Evolutionary conservation across 1,284 basidiomycete genomes (phyloP).

Genomic region (Vanrija humicola): DNA sequence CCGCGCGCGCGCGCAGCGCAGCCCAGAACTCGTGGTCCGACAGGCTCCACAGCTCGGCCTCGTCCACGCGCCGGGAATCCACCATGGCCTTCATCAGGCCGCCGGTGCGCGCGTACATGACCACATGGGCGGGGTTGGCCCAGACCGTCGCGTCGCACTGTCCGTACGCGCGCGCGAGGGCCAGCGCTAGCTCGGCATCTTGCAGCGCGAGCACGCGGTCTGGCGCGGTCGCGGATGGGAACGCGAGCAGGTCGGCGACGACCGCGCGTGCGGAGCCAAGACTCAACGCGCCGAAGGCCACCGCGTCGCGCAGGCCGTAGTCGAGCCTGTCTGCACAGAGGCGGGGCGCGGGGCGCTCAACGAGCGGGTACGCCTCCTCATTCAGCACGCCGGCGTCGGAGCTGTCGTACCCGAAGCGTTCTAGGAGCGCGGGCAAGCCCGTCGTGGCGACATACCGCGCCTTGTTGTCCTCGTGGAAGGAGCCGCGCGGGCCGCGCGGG

Average conservation of each 20-base stretch:
- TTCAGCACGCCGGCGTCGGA: constrained; percentile 2
- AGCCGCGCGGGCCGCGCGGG: neutral
- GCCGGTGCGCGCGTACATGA: constrained; percentile 7
- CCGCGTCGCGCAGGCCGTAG: constrained; percentile 17
- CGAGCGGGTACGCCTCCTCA: constrained; percentile 14
- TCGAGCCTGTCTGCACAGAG: constrained; percentile 19
- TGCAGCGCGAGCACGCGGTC: constrained; percentile 8
- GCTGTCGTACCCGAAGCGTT: neutral
- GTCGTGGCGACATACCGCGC: constrained; percentile 11
- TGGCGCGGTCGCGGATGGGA: neutral
- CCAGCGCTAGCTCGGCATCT: neutral
- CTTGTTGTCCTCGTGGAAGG: constrained; percentile 17
- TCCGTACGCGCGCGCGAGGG: constrained; percentile 10
- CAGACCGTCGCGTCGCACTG: constrained; percentile 8
- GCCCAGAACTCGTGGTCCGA: constrained; percentile 13
- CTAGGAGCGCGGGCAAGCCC: neutral
- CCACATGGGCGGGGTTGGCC: constrained; percentile 10
- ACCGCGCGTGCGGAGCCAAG: neutral
- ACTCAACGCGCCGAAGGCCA: constrained; percentile 7
- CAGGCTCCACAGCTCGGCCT: constrained; percentile 12
- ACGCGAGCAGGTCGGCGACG: constrained; percentile 2
- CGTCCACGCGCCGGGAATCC: neutral
- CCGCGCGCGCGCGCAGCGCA: neutral
- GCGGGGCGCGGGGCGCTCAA: constrained; percentile 10
- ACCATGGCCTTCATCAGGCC: constrained; percentile 9